A percentile compares a stretch with the other conserved stretches of the same genome.
Conservation (phyloP, 768 basidiomycete species). For the Tylopilus felleus region DNA sequence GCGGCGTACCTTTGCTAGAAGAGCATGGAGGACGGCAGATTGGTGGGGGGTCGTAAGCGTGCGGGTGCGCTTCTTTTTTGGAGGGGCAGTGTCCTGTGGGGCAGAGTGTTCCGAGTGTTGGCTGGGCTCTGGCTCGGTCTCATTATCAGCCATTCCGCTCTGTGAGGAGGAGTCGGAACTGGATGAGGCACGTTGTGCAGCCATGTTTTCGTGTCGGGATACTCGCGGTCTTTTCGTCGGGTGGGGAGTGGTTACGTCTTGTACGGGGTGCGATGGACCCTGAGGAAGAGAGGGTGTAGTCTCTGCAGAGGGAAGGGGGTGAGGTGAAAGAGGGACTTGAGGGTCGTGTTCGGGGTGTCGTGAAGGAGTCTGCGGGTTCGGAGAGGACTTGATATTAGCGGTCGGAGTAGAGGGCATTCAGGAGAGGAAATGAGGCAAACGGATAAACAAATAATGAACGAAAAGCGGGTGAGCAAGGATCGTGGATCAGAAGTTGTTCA, state of each 20-base stretch:
- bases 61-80: constrained; percentile 70
- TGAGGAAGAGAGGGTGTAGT: too few species aligned
- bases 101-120: constrained; percentile 39
- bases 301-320: too few species aligned
- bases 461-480: constrained; percentile 7
- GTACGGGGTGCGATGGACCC: background rate
- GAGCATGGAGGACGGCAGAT: constrained; percentile 79
- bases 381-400: constrained; percentile 16
- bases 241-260: constrained; percentile 23
- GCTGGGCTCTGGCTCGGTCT: constrained; percentile 46
- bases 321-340: background rate
- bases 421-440: constrained; percentile 10
- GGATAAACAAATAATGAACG: constrained; percentile 28
- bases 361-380: constrained; percentile 7
- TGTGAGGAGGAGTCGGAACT: constrained; percentile 45
- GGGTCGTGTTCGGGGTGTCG: constrained; percentile 11
- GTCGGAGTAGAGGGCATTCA: constrained; percentile 26
- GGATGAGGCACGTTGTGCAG: constrained; percentile 25
- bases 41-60: constrained; percentile 88
- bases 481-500: constrained; percentile 16
- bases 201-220: constrained; percentile 17
- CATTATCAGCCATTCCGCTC: constrained; percentile 57
- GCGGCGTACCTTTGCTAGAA: constrained; percentile 72
- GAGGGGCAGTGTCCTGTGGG: constrained; percentile 29
- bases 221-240: constrained; percentile 20